Evolutionary conservation across 306 rosid species (phyloP).

Genomic region (Ziziphus jujuba): DNA sequence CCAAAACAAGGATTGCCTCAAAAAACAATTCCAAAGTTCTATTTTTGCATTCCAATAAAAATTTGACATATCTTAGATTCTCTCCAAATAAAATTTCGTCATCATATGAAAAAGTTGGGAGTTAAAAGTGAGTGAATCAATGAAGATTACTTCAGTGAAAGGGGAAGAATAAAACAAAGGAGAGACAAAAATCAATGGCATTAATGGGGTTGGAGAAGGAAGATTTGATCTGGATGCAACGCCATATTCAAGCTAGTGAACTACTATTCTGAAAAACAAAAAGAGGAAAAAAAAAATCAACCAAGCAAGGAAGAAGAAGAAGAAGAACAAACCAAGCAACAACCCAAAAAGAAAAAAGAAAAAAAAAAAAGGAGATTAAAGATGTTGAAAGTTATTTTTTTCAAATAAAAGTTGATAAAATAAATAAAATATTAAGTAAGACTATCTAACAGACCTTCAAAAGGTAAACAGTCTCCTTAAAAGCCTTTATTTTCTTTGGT

Average conservation of each 20-base stretch:
- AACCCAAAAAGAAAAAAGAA: too few species aligned
- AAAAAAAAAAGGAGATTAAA: too few species aligned
- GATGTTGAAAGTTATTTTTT: too few species aligned
- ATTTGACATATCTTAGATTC: slow-evolving; percentile 31
- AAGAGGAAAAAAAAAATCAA: too few species aligned
- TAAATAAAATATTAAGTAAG: too few species aligned
- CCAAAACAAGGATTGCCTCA: slow-evolving; percentile 35
- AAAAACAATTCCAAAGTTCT: slow-evolving; percentile 34
- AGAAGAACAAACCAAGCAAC: too few species aligned
- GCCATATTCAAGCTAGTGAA: slow-evolving; percentile 60
- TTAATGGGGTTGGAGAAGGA: slow-evolving; percentile 15
- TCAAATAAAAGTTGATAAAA: too few species aligned
- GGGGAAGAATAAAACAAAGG: slow-evolving; percentile 39
- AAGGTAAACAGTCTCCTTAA: too few species aligned
- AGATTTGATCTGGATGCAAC: slow-evolving; percentile 60
- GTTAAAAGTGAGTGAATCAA: slow-evolving; percentile 50
- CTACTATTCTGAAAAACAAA: slow-evolving; percentile 71
- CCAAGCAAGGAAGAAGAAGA: too few species aligned
- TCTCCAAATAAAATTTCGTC: slow-evolving; percentile 13
- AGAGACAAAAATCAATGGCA: slow-evolving; percentile 17
- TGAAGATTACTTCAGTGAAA: slow-evolving; percentile 43
- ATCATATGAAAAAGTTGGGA: slow-evolving; percentile 41
- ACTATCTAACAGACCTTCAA: too few species aligned
- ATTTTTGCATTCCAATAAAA: slow-evolving; percentile 30
- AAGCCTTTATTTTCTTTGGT: too few species aligned